Conservation (phyloP, 805 yeast species). For the Monosporozyma unispora region DNA sequence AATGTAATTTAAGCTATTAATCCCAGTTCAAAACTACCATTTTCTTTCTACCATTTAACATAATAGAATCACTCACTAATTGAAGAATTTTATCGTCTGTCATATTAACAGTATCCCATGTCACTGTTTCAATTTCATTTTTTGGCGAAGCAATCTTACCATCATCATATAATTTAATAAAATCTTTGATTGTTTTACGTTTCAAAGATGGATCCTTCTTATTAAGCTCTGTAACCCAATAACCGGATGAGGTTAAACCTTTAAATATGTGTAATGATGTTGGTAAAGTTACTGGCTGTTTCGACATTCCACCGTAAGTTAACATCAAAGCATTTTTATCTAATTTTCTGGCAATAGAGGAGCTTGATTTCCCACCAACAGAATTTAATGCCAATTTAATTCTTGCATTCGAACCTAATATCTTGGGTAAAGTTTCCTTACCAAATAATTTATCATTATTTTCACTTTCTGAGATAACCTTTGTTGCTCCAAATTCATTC, state of each 20-base stretch:
- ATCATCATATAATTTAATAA: constrained; percentile 48
- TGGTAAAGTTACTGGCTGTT: constrained; percentile 88
- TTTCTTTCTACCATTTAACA: constrained; percentile 27
- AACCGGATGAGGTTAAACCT: constrained; percentile 76
- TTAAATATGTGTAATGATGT: constrained; percentile 86
- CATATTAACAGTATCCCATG: constrained; percentile 24
- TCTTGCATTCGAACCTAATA: constrained; percentile 36
- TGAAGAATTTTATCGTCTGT: constrained; percentile 36
- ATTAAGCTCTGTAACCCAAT: constrained; percentile 78
- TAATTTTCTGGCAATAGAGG: constrained; percentile 77
- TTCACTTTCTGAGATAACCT: constrained; percentile 82
- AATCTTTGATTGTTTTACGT: constrained; percentile 42
- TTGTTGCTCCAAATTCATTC: constrained; percentile 64
- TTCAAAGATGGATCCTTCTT: constrained; percentile 52
- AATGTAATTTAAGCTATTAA: constrained; percentile 4
- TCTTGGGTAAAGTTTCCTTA: constrained; percentile 39
- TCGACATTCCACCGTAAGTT: constrained; percentile 97
- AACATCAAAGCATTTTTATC: constrained; percentile 65
- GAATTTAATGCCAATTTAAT: constrained; percentile 81
- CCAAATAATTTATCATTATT: constrained; percentile 61
- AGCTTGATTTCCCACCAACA: constrained; percentile 83
- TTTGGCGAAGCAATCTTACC: constrained; percentile 49
- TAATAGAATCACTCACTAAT: constrained; percentile 38
- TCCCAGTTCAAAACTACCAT: constrained; percentile 25
- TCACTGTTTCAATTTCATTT: constrained; percentile 32